A percentile compares a stretch with the other conserved stretches of the same genome.
phyloP scores from a whole-genome alignment of 352 stramenopile species.

The Plasmopara muralis region DNA sequence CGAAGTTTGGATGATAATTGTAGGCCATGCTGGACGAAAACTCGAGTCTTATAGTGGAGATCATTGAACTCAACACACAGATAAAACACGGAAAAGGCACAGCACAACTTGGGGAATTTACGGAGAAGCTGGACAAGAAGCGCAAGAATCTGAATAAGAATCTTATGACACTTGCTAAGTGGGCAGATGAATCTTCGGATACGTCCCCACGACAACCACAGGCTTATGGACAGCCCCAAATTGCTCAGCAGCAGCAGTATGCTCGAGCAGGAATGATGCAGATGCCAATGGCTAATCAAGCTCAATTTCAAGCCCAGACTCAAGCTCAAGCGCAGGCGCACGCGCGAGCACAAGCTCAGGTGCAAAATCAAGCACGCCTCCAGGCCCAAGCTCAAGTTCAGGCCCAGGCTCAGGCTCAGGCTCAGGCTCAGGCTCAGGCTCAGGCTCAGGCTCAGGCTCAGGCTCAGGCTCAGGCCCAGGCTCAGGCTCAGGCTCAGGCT shows the following conservation, averaged over 20 bases:
- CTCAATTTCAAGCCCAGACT: conserved; percentile 19
- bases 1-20: neutral
- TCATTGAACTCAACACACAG: conserved; percentile 84
- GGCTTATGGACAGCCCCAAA: conserved; percentile 20
- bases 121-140: conserved; percentile 85
- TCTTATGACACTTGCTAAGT: conserved; percentile 86
- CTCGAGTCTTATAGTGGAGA: conserved; percentile 79
- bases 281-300: conserved; percentile 26
- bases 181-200: conserved; percentile 78
- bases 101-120: conserved; percentile 64
- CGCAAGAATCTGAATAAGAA: conserved; percentile 87
- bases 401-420: conserved; percentile 53
- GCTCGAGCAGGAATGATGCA: conserved; percentile 25
- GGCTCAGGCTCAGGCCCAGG: conserved; percentile 21
- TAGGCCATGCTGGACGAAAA: conserved; percentile 86
- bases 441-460: conserved; percentile 23
- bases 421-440: conserved; percentile 29
- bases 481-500: conserved; percentile 10
- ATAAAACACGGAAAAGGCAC: conserved; percentile 83
- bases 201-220: conserved; percentile 40
- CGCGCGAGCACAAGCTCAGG: conserved; percentile 20
- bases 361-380: conserved; percentile 20
- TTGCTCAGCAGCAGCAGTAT: conserved; percentile 21
- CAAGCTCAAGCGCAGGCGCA: conserved; percentile 23
- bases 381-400: conserved; percentile 35